Percentiles rank a stretch among this genome's conserved stretches.
Evolutionary conservation across 2,329 filamentous ascomycete genomes (phyloP).

Genomic region (Aureobasidium sp.): DNA sequence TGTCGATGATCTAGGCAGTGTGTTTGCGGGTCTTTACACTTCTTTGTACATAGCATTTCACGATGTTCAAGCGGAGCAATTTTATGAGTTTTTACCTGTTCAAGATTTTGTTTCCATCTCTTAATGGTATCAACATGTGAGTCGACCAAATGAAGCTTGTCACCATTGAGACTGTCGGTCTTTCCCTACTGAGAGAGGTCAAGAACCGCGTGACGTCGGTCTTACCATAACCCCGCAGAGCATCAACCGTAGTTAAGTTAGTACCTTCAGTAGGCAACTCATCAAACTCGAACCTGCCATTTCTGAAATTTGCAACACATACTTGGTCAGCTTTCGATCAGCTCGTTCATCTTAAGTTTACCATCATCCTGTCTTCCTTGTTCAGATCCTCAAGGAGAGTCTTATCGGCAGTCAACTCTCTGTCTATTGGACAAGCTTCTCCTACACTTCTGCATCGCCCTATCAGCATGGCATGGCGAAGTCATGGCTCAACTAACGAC

Average conservation of each 20-base stretch:
- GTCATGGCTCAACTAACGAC: slow-evolving; percentile 65
- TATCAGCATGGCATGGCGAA: slow-evolving; percentile 78
- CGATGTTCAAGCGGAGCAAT: not conserved
- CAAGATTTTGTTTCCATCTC: not conserved
- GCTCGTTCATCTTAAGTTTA: not conserved
- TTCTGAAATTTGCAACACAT: not conserved
- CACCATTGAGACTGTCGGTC: not conserved
- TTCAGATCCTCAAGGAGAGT: not conserved
- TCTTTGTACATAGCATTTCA: slow-evolving; percentile 15
- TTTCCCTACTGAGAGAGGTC: not conserved
- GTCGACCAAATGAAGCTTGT: not conserved
- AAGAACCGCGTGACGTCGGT: not conserved
- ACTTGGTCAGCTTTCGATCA: no score
- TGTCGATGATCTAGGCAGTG: slow-evolving; percentile 4
- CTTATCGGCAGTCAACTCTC: not conserved
- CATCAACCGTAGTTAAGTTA: not conserved
- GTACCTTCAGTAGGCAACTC: not conserved
- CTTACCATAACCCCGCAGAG: not conserved
- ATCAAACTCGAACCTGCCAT: not conserved
- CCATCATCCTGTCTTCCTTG: not conserved
- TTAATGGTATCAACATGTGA: not conserved
- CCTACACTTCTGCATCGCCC: not conserved
- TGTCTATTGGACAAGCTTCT: not conserved
- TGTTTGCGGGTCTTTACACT: slow-evolving; percentile 7
- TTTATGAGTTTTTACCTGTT: not conserved